A percentile compares a stretch with the other conserved stretches of the same genome.
Conservation (phyloP, 768 basidiomycete genomes). For the Daedalea quercina region DNA sequence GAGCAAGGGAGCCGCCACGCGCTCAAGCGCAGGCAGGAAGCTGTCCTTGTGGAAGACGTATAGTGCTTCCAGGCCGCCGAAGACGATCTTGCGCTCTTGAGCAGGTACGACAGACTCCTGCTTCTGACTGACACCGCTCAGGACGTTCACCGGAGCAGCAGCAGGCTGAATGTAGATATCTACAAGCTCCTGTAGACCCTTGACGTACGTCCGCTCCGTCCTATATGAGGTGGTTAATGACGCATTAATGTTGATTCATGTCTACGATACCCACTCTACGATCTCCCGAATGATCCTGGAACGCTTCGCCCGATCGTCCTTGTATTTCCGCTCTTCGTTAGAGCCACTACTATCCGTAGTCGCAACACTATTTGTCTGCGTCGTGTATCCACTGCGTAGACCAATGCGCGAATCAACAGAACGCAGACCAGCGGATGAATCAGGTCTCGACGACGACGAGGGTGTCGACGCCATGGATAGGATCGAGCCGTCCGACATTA, state of each 20-base stretch:
- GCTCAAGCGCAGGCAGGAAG: slow-evolving; percentile 87
- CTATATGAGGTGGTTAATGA: slow-evolving; percentile 32
- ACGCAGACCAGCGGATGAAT: slow-evolving; percentile 50
- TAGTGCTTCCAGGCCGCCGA: slow-evolving; percentile 82
- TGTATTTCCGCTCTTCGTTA: slow-evolving; percentile 77
- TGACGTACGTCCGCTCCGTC: slow-evolving; percentile 93
- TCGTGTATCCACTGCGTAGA: slow-evolving; percentile 50
- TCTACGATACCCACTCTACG: slow-evolving; percentile 56
- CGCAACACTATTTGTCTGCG: slow-evolving; percentile 67
- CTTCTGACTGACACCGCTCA: slow-evolving; percentile 61
- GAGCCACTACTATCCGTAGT: slow-evolving; percentile 73
- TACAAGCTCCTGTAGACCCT: slow-evolving; percentile 87
- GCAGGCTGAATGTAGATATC: slow-evolving; percentile 94
- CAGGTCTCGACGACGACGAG: slow-evolving; percentile 29
- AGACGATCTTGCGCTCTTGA: slow-evolving; percentile 85
- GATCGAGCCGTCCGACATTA: slow-evolving; percentile 39
- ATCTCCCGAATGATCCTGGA: slow-evolving; percentile 86
- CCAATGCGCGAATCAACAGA: slow-evolving; percentile 58
- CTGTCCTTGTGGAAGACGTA: slow-evolving; percentile 90
- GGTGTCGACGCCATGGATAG: slow-evolving; percentile 34
- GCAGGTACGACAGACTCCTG: slow-evolving; percentile 85
- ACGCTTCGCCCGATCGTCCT: slow-evolving; percentile 85
- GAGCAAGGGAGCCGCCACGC: slow-evolving; percentile 66
- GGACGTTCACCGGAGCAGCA: slow-evolving; percentile 57
- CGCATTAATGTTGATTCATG: too few relatives aligned